phyloP scores from a whole-genome alignment of 83 land plant genomes.

The Picea mariana region DNA sequence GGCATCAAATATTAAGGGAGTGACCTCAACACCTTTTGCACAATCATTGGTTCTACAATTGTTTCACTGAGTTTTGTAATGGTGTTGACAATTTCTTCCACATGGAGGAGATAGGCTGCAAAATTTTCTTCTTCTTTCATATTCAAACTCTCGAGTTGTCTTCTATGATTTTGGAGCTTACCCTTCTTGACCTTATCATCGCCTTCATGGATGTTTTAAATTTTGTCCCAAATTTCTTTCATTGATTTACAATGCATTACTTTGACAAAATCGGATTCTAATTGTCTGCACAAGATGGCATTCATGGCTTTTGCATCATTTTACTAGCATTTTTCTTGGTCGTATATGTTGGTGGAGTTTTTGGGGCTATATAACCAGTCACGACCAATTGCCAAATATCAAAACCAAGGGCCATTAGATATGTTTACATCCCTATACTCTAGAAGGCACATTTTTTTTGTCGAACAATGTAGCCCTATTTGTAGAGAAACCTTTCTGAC shows the following conservation, averaged over 20 bases:
- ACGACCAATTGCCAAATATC: neutral
- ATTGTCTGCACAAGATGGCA: neutral
- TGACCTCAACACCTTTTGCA: no score
- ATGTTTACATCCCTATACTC: neutral
- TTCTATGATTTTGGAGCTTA: neutral
- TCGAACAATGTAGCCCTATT: no score
- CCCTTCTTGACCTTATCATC: neutral
- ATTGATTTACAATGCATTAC: neutral
- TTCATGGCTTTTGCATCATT: neutral
- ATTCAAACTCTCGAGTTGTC: no score
- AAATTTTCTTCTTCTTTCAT: neutral
- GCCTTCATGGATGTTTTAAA: neutral
- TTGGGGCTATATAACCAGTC: neutral
- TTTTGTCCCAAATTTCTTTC: neutral
- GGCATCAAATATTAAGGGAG: no score
- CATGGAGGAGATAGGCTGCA: neutral
- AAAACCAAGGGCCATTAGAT: neutral
- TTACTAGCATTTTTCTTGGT: neutral
- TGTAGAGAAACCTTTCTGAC: no score
- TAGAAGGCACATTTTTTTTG: neutral
- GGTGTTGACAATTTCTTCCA: neutral
- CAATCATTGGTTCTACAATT: neutral
- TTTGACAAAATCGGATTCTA: neutral
- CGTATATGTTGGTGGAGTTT: neutral
- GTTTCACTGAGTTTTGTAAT: neutral